A percentile compares a stretch with the other conserved stretches of the same genome.
These are phyloP conservation scores for Fusarium miscanthi DNA, from an alignment of 2,329 filamentous ascomycete species.

Conservation along the genomic window DNA sequence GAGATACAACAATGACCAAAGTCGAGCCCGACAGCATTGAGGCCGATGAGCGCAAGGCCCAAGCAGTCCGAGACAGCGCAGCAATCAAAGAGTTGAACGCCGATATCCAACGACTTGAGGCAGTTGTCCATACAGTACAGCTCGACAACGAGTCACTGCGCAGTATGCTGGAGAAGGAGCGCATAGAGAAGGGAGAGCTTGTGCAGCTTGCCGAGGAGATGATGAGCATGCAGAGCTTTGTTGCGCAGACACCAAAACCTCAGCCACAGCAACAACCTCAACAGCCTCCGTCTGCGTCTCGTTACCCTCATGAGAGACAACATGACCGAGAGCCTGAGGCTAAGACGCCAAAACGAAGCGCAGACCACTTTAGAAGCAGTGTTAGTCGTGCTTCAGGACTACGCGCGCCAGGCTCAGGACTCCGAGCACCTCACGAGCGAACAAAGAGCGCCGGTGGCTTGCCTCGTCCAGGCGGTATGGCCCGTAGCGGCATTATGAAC, in stretches of 20 bases:
- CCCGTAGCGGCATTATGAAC: constrained; percentile 79
- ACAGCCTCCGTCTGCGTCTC: constrained; percentile 34
- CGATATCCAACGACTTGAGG: constrained; percentile 78
- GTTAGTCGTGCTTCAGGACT: constrained; percentile 68
- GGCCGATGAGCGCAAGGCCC: constrained; percentile 62
- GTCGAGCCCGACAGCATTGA: constrained; percentile 60
- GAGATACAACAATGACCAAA: constrained; percentile 73
- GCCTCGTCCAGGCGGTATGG: constrained; percentile 60
- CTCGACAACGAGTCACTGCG: constrained; percentile 75
- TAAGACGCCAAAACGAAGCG: constrained; percentile 49
- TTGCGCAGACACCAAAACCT: constrained; percentile 44
- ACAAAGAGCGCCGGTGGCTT: constrained; percentile 59
- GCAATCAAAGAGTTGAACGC: constrained; percentile 77
- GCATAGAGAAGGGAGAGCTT: constrained; percentile 85
- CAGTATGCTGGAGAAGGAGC: constrained; percentile 75
- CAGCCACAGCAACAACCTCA: constrained; percentile 40
- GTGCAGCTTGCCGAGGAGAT: constrained; percentile 86
- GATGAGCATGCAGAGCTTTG: constrained; percentile 73
- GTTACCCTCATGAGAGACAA: constrained; percentile 37
- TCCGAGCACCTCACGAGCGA: constrained; percentile 57
- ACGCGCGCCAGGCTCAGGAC: constrained; percentile 66
- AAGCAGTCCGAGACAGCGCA: constrained; percentile 73
- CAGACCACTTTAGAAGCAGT: constrained; percentile 56
- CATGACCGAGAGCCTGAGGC: constrained; percentile 44
- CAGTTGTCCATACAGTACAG: constrained; percentile 76